These are phyloP conservation scores for Dryadomyces sulphureus DNA, from an alignment of 2,329 filamentous ascomycete species.

Conservation along the genomic window DNA sequence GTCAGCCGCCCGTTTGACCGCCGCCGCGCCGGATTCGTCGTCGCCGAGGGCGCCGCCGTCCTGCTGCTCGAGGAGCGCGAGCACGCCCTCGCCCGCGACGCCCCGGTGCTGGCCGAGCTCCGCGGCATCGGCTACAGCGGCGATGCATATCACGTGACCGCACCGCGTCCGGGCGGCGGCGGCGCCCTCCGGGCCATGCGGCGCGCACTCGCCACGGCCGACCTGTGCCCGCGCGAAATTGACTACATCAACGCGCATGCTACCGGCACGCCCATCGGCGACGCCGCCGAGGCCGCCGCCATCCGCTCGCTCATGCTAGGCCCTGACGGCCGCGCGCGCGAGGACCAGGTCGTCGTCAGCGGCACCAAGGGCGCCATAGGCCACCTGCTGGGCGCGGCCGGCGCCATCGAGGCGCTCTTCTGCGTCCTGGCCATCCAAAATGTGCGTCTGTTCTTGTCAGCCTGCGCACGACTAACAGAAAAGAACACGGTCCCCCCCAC, in stretches of 20 bases:
- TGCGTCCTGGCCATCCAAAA: constrained; percentile 64
- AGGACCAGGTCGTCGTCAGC: constrained; percentile 63
- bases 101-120: constrained; percentile 76
- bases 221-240: constrained; percentile 52
- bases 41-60: constrained; percentile 82
- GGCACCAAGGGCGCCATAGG: constrained; percentile 90
- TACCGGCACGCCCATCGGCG: constrained; percentile 73
- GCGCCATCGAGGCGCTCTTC: constrained; percentile 81
- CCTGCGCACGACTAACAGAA: background rate
- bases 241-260: constrained; percentile 96
- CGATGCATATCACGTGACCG: constrained; percentile 89
- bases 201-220: constrained; percentile 59
- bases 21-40: constrained; percentile 71
- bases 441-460: constrained; percentile 32
- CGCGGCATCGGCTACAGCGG: constrained; percentile 80
- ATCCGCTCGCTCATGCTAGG: constrained; percentile 67
- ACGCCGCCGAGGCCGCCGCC: constrained; percentile 74
- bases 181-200: constrained; percentile 80
- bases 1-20: constrained; percentile 75
- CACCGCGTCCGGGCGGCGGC: constrained; percentile 66
- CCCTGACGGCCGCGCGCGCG: constrained; percentile 44
- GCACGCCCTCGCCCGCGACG: constrained; percentile 67
- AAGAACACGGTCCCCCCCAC: constrained; percentile 75
- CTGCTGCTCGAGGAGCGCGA: constrained; percentile 80
- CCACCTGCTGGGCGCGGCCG: constrained; percentile 81